phyloP scores from a whole-genome alignment of 1,139 yeast species.

The Lodderomyces parapsilosis region DNA sequence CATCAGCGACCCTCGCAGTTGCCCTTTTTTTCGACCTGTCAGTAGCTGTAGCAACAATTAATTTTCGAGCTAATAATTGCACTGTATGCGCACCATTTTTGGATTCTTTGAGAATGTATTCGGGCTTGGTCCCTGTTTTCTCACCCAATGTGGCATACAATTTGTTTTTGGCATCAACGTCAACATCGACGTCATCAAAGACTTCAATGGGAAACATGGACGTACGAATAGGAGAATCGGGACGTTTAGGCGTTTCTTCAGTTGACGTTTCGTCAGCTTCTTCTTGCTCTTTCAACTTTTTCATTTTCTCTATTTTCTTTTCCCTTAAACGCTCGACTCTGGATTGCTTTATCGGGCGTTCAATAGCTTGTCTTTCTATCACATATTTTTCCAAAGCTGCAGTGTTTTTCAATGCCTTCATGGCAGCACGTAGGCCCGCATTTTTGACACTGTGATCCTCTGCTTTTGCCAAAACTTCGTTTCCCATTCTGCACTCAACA shows the following conservation, averaged over 20 bases:
- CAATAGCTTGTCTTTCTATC: constrained; percentile 63
- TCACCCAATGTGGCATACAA: constrained; percentile 45
- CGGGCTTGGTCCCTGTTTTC: constrained; percentile 39
- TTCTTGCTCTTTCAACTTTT: constrained; percentile 8
- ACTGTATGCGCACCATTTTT: constrained; percentile 32
- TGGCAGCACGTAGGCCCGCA: constrained; percentile 73
- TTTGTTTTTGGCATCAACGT: constrained; percentile 39
- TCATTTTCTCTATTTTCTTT: constrained; percentile 7
- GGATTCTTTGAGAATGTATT: constrained; percentile 33
- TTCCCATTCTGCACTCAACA: constrained; percentile 67
- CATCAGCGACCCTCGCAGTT: constrained; percentile 48
- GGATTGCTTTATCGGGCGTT: constrained; percentile 17
- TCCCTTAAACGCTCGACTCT: constrained; percentile 9
- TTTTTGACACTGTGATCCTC: constrained; percentile 59
- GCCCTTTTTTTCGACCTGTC: constrained; percentile 48
- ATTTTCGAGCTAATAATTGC: constrained; percentile 36
- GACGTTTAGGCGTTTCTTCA: constrained; percentile 3
- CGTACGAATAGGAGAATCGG: constrained; percentile 15
- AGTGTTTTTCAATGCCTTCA: constrained; percentile 62
- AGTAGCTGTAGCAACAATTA: constrained; percentile 34
- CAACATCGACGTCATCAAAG: constrained; percentile 24
- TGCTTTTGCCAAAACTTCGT: constrained; percentile 58
- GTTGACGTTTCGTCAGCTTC: not conserved
- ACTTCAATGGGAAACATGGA: constrained; percentile 28
- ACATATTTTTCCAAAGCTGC: constrained; percentile 64